Conservation (phyloP, 257 asterid species). For the Schizonepeta tenuifolia region DNA sequence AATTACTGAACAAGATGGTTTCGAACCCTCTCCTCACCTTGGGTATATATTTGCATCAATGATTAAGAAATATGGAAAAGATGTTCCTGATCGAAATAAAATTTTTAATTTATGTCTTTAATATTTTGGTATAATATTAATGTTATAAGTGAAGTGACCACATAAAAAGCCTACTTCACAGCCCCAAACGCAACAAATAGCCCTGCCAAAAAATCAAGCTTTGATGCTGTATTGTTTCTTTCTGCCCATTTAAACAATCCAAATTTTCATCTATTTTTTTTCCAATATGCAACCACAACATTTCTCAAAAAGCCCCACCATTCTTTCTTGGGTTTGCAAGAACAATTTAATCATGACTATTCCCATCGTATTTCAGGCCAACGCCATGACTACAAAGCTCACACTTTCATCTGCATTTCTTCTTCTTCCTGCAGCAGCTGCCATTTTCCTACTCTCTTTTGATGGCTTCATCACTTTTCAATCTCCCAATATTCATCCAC, state of each 20-base stretch:
- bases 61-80: no score
- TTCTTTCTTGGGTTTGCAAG: conserved; percentile 10
- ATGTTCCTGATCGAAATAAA: not conserved
- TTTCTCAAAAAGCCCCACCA: not conserved
- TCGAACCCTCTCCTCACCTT: no score
- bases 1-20: no score
- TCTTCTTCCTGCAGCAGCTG: conserved; percentile 11
- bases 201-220: conserved; percentile 24
- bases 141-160: not conserved
- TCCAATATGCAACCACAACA: conserved; percentile 8
- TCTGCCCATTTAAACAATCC: not conserved
- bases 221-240: not conserved
- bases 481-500: not conserved
- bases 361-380: conserved; percentile 43
- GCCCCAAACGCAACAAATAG: conserved; percentile 34
- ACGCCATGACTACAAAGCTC: conserved; percentile 39
- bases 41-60: no score
- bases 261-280: not conserved
- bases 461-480: not conserved
- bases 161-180: not conserved
- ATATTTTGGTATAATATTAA: not conserved
- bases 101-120: not conserved
- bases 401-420: conserved; percentile 33
- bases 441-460: conserved; percentile 25
- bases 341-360: conserved; percentile 19